Evolutionary conservation across 2,329 filamentous ascomycete species (phyloP).

Genomic region (Microcera coccophila): DNA sequence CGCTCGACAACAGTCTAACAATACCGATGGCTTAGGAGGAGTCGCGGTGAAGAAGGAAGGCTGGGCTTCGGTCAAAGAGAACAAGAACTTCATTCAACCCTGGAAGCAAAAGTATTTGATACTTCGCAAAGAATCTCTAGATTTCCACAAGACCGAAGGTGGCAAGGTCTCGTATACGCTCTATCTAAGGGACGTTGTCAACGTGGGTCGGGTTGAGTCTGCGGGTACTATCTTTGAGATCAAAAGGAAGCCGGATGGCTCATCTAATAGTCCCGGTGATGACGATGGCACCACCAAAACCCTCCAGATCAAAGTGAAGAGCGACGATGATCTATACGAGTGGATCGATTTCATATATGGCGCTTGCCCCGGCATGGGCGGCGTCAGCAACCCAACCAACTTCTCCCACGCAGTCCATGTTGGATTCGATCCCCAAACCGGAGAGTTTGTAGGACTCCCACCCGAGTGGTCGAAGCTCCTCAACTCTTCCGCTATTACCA

Average conservation of each 20-base stretch:
- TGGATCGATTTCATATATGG: constrained; percentile 99
- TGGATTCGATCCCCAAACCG: constrained; percentile 91
- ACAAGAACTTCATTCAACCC: constrained; percentile 74
- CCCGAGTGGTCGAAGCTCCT: constrained; percentile 96
- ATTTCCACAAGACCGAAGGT: constrained; percentile 89
- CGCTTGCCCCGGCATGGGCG: constrained; percentile 93
- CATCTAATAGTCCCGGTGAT: constrained; percentile 68
- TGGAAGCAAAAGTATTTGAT: constrained; percentile 94
- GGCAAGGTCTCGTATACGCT: constrained; percentile 86
- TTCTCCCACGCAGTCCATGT: constrained; percentile 97
- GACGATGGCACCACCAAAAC: constrained; percentile 79
- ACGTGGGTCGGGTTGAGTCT: constrained; percentile 85
- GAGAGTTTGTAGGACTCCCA: constrained; percentile 89
- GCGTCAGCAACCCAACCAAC: constrained; percentile 97
- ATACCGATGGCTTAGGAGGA: constrained; percentile 61
- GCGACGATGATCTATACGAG: constrained; percentile 93
- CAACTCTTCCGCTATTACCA: constrained; percentile 94
- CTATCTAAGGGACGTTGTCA: constrained; percentile 79
- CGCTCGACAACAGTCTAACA: constrained; percentile 57
- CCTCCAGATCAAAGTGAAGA: constrained; percentile 88
- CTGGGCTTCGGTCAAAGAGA: constrained; percentile 85
- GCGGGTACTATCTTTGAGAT: constrained; percentile 93
- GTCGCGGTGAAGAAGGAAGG: constrained; percentile 76
- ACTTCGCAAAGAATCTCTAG: constrained; percentile 84
- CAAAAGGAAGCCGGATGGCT: constrained; percentile 66